A percentile compares a stretch with the other conserved stretches of the same genome.
phyloP scores from a whole-genome alignment of 306 rosid genomes.

The Pyrus betulifolia region DNA sequence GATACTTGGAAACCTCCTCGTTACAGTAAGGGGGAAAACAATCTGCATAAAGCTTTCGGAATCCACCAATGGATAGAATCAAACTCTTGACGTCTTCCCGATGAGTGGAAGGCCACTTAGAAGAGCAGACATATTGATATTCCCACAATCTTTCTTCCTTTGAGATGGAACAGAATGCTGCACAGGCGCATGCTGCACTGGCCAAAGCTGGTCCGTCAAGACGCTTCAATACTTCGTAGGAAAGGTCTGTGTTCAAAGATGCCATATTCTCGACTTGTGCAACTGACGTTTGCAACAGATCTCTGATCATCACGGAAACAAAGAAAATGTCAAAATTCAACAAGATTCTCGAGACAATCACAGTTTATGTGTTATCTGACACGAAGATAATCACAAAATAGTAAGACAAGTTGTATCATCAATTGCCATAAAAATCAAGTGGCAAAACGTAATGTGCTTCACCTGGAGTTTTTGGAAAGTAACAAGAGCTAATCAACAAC shows the following conservation, averaged over 20 bases:
- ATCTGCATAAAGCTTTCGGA: conserved; percentile 81
- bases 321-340: neutral
- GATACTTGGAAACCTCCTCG: conserved; percentile 58
- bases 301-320: conserved; percentile 28
- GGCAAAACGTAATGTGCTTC: neutral
- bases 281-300: conserved; percentile 28
- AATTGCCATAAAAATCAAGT: neutral
- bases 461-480: neutral
- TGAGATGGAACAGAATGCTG: conserved; percentile 68
- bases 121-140: conserved; percentile 67
- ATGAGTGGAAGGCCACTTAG: conserved; percentile 85
- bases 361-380: neutral
- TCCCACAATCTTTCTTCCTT: conserved; percentile 89
- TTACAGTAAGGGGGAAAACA: conserved; percentile 73
- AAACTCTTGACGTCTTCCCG: conserved; percentile 71
- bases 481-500: neutral
- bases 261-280: conserved; percentile 47
- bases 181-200: conserved; percentile 66
- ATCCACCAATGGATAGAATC: conserved; percentile 71
- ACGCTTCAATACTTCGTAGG: conserved; percentile 70
- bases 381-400: neutral
- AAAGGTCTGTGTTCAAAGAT: conserved; percentile 68
- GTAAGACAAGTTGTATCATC: neutral
- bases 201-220: conserved; percentile 83
- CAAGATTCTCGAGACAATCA: neutral